Percentiles rank a stretch among this genome's conserved stretches.
Evolutionary conservation across 768 basidiomycete genomes (phyloP).

Genomic region (Boletellus emodensis): DNA sequence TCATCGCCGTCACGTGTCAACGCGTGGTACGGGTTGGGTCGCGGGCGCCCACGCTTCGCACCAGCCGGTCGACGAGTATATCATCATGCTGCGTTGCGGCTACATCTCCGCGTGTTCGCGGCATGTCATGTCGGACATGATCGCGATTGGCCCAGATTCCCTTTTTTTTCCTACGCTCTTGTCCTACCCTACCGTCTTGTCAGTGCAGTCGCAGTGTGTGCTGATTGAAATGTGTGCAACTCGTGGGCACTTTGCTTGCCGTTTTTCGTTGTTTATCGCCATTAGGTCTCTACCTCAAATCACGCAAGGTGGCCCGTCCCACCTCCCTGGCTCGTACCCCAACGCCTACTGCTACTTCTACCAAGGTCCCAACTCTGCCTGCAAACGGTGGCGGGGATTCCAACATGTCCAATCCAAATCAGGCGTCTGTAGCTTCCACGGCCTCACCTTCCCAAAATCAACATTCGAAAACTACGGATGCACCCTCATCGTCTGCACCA

Average conservation of each 20-base stretch:
- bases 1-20: conserved; percentile 39
- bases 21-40: conserved; percentile 29
- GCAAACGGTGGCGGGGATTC: conserved; percentile 33
- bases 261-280: conserved; percentile 32
- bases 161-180: conserved; percentile 29
- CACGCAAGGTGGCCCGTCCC: conserved; percentile 71
- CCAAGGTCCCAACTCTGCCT: conserved; percentile 28
- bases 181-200: conserved; percentile 31
- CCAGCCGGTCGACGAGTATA: conserved; percentile 32
- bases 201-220: conserved; percentile 34
- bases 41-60: conserved; percentile 29
- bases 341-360: conserved; percentile 31
- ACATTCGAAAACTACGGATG: conserved; percentile 29
- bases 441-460: conserved; percentile 28
- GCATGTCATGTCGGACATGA: conserved; percentile 33
- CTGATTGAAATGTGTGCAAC: conserved; percentile 40
- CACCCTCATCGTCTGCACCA: conserved; percentile 25
- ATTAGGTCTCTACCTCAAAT: conserved; percentile 82
- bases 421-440: conserved; percentile 32
- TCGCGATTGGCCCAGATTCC: conserved; percentile 33
- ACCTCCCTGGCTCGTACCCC: conserved; percentile 48
- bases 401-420: conserved; percentile 36
- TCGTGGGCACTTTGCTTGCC: conserved; percentile 34
- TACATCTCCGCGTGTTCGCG: conserved; percentile 34
- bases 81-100: conserved; percentile 31